Conservation (phyloP, 306 rosid genomes). For the Prunus mira region DNA sequence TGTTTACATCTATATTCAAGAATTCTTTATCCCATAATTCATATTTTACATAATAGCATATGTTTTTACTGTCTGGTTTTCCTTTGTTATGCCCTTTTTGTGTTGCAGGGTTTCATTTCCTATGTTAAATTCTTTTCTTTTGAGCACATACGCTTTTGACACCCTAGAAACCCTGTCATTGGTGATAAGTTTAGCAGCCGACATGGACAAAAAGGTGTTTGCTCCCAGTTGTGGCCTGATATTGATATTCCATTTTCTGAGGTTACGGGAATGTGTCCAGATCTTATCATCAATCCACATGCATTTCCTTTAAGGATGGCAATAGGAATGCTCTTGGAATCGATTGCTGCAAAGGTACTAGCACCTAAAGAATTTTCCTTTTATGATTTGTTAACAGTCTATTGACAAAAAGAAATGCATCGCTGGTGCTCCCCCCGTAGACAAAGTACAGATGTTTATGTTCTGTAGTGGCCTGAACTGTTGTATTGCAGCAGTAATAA, state of each 20-base stretch:
- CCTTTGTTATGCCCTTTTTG: no score
- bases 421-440: no score
- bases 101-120: neutral
- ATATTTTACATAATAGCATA: neutral
- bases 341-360: constrained; percentile 92
- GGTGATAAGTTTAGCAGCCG: constrained; percentile 99
- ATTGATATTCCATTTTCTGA: constrained; percentile 97
- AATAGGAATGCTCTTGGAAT: constrained; percentile 96
- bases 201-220: constrained; percentile 98
- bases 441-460: neutral
- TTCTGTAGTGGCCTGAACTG: neutral
- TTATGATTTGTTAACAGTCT: neutral
- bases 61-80: no score
- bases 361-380: neutral
- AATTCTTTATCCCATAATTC: neutral
- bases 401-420: neutral
- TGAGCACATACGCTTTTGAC: constrained; percentile 78
- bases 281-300: constrained; percentile 96
- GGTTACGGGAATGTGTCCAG: constrained; percentile 91
- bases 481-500: neutral
- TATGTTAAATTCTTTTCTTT: neutral
- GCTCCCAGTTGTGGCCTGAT: constrained; percentile 99
- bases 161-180: constrained; percentile 83
- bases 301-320: constrained; percentile 99
- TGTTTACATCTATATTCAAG: no score